Evolutionary conservation across 2,329 filamentous ascomycete genomes (phyloP).

Genomic region (Penicillium sp.): DNA sequence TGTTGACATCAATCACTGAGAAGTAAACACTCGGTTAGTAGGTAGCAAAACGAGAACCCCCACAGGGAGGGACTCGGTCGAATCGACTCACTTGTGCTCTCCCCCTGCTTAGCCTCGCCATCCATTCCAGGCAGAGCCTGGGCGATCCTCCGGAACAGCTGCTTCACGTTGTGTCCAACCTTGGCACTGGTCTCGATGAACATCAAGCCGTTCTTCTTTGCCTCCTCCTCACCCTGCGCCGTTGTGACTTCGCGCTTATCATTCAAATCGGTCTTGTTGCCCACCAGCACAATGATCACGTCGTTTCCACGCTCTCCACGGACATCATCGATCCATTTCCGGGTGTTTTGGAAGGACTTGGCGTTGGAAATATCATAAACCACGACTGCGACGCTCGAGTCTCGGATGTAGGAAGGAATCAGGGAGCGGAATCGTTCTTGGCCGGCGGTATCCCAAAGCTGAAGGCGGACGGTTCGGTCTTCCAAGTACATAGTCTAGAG

Average conservation of each 20-base stretch:
- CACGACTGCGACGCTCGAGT: constrained; percentile 95
- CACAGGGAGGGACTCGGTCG: neutral
- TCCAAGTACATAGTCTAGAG: constrained; percentile 96
- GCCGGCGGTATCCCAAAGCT: constrained; percentile 97
- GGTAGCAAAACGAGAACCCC: neutral
- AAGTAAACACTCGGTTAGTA: constrained; percentile 27
- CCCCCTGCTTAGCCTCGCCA: constrained; percentile 75
- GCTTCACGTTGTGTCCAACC: constrained; percentile 96
- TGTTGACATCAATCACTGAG: constrained; percentile 92
- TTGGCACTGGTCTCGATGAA: constrained; percentile 99
- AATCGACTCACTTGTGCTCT: constrained; percentile 71
- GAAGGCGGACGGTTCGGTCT: constrained; percentile 93
- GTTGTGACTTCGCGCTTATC: constrained; percentile 98
- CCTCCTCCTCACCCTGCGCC: constrained; percentile 94
- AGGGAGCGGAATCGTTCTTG: constrained; percentile 96
- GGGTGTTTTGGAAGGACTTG: constrained; percentile 97
- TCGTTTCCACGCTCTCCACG: constrained; percentile 95
- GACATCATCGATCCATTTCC: constrained; percentile 99
- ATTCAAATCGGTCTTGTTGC: constrained; percentile 98
- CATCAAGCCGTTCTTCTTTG: constrained; percentile 96
- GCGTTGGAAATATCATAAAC: constrained; percentile 98
- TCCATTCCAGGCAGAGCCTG: constrained; percentile 98
- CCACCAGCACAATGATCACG: constrained; percentile 97
- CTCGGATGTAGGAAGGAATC: constrained; percentile 97
- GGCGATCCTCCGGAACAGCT: constrained; percentile 94